A percentile compares a stretch with the other conserved stretches of the same genome.
These are phyloP conservation scores for Penicillium palitans DNA, from an alignment of 2,329 filamentous ascomycete genomes.

Conservation along the genomic window DNA sequence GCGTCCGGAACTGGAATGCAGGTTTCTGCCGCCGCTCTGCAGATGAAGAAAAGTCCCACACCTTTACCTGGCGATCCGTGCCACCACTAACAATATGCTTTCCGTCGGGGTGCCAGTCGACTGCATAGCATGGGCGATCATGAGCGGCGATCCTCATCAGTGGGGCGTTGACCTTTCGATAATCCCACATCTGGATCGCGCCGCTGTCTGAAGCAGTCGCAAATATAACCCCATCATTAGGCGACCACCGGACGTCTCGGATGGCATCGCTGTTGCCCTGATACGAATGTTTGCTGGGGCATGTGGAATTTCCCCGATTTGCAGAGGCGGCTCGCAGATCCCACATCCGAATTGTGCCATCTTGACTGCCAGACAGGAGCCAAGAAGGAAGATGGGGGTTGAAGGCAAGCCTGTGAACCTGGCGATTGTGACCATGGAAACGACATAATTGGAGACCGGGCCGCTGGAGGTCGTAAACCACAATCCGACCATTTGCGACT, in stretches of 20 bases:
- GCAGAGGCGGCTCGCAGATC: slow-evolving; percentile 58
- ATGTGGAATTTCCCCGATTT: slow-evolving; percentile 51
- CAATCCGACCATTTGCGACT: slow-evolving; percentile 64
- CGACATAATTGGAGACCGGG: slow-evolving; percentile 61
- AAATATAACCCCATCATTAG: slow-evolving; percentile 62
- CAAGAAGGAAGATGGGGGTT: slow-evolving; percentile 62
- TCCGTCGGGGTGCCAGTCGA: slow-evolving; percentile 68
- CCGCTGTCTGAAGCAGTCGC: slow-evolving; percentile 66
- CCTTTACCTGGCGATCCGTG: slow-evolving; percentile 61
- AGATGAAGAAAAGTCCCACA: slow-evolving; percentile 63
- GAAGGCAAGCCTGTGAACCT: slow-evolving; percentile 66
- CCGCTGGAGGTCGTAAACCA: slow-evolving; percentile 64
- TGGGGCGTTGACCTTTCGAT: slow-evolving; percentile 56
- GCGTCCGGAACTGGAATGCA: slow-evolving; percentile 58
- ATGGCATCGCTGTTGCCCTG: slow-evolving; percentile 61
- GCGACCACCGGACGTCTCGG: slow-evolving; percentile 65
- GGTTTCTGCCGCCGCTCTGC: slow-evolving; percentile 60
- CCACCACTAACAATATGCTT: slow-evolving; percentile 65
- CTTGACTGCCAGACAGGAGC: slow-evolving; percentile 65
- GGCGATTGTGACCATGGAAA: slow-evolving; percentile 64
- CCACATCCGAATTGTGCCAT: slow-evolving; percentile 65
- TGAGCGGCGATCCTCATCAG: slow-evolving; percentile 63
- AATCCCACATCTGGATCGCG: slow-evolving; percentile 65
- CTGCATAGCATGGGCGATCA: slow-evolving; percentile 59
- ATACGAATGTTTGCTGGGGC: slow-evolving; percentile 57